These are phyloP conservation scores for Leishmania major DNA, from an alignment of 208 protist species.

Conservation along the genomic window DNA sequence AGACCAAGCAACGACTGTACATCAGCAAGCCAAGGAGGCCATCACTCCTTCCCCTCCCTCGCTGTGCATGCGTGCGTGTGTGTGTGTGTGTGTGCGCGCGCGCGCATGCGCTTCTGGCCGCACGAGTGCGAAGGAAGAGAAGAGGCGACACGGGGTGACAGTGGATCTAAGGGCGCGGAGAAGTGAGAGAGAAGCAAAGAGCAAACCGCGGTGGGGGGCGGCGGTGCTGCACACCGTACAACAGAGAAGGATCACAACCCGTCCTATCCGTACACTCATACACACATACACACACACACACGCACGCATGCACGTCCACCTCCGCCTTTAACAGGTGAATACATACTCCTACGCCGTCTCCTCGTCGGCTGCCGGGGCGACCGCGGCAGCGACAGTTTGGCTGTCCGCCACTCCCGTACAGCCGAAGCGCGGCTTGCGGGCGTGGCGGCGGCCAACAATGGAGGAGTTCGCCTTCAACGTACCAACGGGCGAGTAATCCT, in stretches of 20 bases:
- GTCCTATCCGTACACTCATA: neutral
- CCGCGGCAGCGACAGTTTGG: slow-evolving; percentile 1
- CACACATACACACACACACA: neutral
- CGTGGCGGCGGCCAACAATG: slow-evolving; percentile 72
- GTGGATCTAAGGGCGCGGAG: neutral
- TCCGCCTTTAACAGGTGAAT: neutral
- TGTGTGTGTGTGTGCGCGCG: neutral
- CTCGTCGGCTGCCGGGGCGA: slow-evolving; percentile 4
- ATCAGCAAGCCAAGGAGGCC: no score
- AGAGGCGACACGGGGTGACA: neutral
- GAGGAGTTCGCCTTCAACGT: slow-evolving; percentile 63
- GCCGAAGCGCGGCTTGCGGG: slow-evolving; percentile 58
- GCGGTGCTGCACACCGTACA: neutral
- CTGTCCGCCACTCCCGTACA: slow-evolving; percentile 19
- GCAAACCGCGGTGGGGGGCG: neutral
- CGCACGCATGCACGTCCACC: slow-evolving; percentile 4
- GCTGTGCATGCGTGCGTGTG: neutral
- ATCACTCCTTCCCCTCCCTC: neutral
- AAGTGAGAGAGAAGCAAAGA: neutral
- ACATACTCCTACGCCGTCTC: slow-evolving; percentile 11
- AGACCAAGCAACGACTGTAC: neutral
- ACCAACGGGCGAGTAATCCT: slow-evolving; percentile 62
- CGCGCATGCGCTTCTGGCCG: neutral
- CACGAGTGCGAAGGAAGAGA: neutral
- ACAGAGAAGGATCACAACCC: neutral